A percentile compares a stretch with the other conserved stretches of the same genome.
Conservation (phyloP, 805 yeast genomes). For the Suhomyces pyralidae region DNA sequence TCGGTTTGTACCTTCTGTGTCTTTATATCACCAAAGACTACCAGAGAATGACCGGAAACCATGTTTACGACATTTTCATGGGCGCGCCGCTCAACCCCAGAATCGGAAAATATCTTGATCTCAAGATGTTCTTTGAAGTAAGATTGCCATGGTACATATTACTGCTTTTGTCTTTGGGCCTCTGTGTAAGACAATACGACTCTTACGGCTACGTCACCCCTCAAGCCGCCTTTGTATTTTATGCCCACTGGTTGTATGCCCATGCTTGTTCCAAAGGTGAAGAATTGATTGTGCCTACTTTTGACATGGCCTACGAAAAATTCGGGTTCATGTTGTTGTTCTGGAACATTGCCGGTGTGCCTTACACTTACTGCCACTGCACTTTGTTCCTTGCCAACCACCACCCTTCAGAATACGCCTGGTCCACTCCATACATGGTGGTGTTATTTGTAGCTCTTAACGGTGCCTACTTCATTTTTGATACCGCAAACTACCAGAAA, state of each 20-base stretch:
- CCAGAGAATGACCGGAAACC: constrained; percentile 89
- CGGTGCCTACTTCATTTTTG: constrained; percentile 86
- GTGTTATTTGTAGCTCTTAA: constrained; percentile 55
- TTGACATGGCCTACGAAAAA: constrained; percentile 99
- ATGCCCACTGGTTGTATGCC: constrained; percentile 92
- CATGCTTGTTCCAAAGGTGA: constrained; percentile 98
- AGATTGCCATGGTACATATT: constrained; percentile 95
- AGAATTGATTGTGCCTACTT: constrained; percentile 93
- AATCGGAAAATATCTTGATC: constrained; percentile 78
- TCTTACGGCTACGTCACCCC: constrained; percentile 74
- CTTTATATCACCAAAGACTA: constrained; percentile 66
- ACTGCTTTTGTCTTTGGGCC: constrained; percentile 70
- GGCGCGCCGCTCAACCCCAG: constrained; percentile 98
- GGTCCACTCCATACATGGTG: constrained; percentile 62
- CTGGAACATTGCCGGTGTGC: constrained; percentile 99
- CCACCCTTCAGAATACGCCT: constrained; percentile 75
- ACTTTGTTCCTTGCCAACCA: constrained; percentile 81
- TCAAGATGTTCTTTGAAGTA: constrained; percentile 97
- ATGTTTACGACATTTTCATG: constrained; percentile 88
- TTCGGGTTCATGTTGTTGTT: constrained; percentile 98
- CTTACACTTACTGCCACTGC: constrained; percentile 95
- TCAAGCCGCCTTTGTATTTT: constrained; percentile 66
- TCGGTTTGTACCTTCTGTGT: constrained; percentile 68
- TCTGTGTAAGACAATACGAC: constrained; percentile 77
- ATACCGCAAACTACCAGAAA: constrained; percentile 93